Base-by-base conservation (phyloP, 2,329 filamentous ascomycete genomes). In the Stagonosporopsis cucurbitacearum region DNA sequence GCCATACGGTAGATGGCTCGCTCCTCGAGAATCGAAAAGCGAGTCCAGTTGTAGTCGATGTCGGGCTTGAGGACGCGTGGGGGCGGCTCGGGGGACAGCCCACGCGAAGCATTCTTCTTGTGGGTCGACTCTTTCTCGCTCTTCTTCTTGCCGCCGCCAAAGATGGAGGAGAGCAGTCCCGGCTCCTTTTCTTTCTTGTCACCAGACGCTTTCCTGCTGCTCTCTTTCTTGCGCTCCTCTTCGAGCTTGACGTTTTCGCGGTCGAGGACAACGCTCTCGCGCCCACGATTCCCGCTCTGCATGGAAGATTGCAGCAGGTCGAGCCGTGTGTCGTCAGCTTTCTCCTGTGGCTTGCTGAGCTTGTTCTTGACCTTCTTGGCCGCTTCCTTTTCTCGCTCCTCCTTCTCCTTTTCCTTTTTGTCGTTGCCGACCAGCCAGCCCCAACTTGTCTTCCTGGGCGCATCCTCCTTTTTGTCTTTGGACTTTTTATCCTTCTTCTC, bases 1-100 rank as follows among this genome's bases (percentile, higher is more conserved):
- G 95, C 95, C 91, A 99, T 96, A 58, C 95, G 87, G 77, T 99
- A 99, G 57, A 99, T 99, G 19, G 95, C 95, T 56, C 95, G 86
- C 79, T 99, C 95, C 76, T 98, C 94, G 50, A 97, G 81, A 50
- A 99, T 94, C 12, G 92, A 92, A 70, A 98, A 99, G 39, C 95
- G 84, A 1, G 92, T 95, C 91, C 95, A 99, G 66, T 92, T 91
- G 77, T 96, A 99, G 75, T 98, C 94, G 60, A 97, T 84, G 70
- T 98, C 94, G 4, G 95, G 89, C 62, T 87, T 88, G 50, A 96
- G 80, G 32, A 88, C 83, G 46, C 89, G 87, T 60, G 86, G 86
- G 0, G 84, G 81, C 12, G 84, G 83, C 37, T 96, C 92, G 2
- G 94, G 93, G 0, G 93, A 96, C 7, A 91, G 79, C 6, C 88